A percentile compares a stretch with the other conserved stretches of the same genome.
These are phyloP conservation scores for Knoxia roxburghii DNA, from an alignment of 257 asterid species.

Conservation along the genomic window DNA sequence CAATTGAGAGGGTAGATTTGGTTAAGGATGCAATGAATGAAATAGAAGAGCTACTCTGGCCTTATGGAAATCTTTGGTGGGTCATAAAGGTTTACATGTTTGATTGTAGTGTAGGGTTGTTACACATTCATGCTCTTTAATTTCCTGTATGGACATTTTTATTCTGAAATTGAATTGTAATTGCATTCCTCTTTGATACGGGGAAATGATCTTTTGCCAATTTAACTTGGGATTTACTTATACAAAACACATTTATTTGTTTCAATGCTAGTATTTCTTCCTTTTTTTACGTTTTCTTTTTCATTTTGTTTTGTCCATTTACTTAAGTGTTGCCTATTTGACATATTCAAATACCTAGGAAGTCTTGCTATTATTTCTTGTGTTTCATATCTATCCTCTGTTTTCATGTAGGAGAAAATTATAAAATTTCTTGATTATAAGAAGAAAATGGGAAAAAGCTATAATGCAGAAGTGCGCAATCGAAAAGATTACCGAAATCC, in stretches of 20 bases:
- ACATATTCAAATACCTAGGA: not conserved
- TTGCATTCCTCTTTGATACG: not conserved
- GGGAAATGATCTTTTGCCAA: not conserved
- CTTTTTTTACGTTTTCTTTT: not conserved
- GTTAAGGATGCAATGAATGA: not conserved
- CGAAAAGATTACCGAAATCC: conserved; percentile 93
- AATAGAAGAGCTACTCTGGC: not conserved
- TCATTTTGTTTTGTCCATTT: not conserved
- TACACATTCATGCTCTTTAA: not conserved
- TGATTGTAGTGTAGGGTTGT: not conserved
- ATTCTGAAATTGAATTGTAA: not conserved
- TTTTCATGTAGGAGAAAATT: conserved; percentile 56
- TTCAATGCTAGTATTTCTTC: not conserved
- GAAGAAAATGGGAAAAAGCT: conserved; percentile 73
- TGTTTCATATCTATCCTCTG: conserved; percentile 6
- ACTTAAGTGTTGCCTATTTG: not conserved
- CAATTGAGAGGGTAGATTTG: not conserved
- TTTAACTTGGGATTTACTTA: not conserved
- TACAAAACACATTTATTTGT: no score
- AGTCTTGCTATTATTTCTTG: conserved; percentile 2
- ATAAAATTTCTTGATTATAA: conserved; percentile 58
- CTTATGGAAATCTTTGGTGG: not conserved
- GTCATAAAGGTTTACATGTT: not conserved
- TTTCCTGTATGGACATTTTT: no score
- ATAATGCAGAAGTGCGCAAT: conserved; percentile 91